A percentile compares a stretch with the other conserved stretches of the same genome.
Conservation (phyloP, 768 basidiomycete species). For the Trametes maxima region DNA sequence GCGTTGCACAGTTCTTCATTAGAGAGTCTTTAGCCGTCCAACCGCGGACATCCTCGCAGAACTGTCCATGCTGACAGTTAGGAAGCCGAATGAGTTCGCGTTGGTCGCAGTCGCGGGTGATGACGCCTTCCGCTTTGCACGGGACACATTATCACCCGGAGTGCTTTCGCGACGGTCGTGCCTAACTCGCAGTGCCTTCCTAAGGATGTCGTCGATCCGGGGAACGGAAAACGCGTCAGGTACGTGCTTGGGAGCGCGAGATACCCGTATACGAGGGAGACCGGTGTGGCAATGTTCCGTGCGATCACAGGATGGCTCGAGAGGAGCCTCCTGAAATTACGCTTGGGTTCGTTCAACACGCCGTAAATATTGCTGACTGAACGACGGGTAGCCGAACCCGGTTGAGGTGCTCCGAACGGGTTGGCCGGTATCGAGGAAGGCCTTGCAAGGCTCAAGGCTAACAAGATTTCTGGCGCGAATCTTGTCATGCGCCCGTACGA, state of each 20-base stretch:
- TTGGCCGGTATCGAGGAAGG: too few relatives aligned
- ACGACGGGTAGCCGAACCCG: too few relatives aligned
- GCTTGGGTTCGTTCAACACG: too few relatives aligned
- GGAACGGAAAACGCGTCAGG: conserved; percentile 24
- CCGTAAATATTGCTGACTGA: too few relatives aligned
- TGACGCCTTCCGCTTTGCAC: conserved; percentile 17
- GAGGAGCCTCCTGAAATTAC: conserved; percentile 26
- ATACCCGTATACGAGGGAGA: conserved; percentile 6
- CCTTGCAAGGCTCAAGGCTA: too few relatives aligned
- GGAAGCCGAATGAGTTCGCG: conserved; percentile 7
- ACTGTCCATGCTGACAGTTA: too few relatives aligned
- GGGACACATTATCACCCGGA: conserved; percentile 23
- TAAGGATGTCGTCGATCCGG: conserved; percentile 1
- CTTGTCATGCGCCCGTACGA: too few relatives aligned
- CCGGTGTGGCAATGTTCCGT: conserved; percentile 18
- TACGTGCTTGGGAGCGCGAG: conserved; percentile 15
- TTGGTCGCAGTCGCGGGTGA: conserved; percentile 4
- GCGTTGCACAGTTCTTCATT: too few relatives aligned
- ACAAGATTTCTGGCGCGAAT: too few relatives aligned
- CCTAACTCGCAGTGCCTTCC: neutral
- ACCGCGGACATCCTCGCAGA: too few relatives aligned
- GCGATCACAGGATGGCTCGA: conserved; percentile 24
- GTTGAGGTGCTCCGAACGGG: too few relatives aligned
- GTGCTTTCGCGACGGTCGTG: conserved; percentile 19
- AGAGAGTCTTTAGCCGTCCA: too few relatives aligned